Evolutionary conservation across 305 asterid genomes (phyloP), one percentile per base, ranked within the genome.

Genomic region (Withania somnifera): DNA sequence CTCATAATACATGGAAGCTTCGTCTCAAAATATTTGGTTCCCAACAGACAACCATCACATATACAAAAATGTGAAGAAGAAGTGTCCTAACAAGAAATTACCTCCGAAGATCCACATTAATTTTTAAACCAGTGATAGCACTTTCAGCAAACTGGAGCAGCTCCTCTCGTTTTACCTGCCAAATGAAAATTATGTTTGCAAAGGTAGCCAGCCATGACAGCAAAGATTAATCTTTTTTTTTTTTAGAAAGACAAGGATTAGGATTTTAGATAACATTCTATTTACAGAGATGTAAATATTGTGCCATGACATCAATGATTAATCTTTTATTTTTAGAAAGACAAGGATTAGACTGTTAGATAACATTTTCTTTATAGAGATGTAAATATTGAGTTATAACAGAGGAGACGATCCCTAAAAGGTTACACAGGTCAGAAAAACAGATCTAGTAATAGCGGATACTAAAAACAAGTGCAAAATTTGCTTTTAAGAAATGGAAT

Each of bases 131-230:
- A 82, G 98, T 93, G 83, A 96, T 93, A 52, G 99, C 98, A 83
- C 92, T 97, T 91, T 96, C 98, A 34, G 94, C 97, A 88, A 96
- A 96, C 89, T 93, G 98, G 83, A 96, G 98, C 90, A 96, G 86
- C 85, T 96, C 99, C 64, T 96, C 99, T 86, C 97, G 86, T 90
- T 94, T 96, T 87, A 93, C 99, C 99, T 96, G 84, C 77, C 84
- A 83, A 73, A 85, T 78, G 73, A 24, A 87, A 84, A 79, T 42
- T 24, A 42, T 13, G 28, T 61, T 47, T 57, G 15, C 69, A 64
- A 22, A 24, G 40, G 2, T 22, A 22, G 79, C 51, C 52, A 40
- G 82, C 30, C 82, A 79, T 61, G 42, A 79, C 47, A 47, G 11
- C 22, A 69, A 22, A 36, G 11, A 42, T 42, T 69, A 22, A n/a